These are phyloP conservation scores for Globisporangium apiculatum DNA, from an alignment of 352 stramenopile genomes.

Conservation along the genomic window DNA sequence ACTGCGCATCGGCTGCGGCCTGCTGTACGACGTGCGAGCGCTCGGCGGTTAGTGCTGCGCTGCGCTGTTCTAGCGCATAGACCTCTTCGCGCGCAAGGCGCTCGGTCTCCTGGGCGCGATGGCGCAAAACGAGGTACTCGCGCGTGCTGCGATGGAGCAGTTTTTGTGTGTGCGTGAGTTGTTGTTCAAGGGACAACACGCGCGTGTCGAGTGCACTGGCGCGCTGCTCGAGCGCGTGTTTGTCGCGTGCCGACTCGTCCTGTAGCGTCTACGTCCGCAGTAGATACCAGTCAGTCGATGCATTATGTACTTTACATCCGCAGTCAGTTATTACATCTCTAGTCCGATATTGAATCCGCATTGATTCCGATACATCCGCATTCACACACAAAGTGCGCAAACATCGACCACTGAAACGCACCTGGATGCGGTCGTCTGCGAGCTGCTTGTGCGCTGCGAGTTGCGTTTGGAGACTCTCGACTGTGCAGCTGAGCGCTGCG, in stretches of 20 bases:
- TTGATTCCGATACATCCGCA: too few species aligned
- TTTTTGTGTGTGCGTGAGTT: conserved; percentile 48
- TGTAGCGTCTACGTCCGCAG: conserved; percentile 26
- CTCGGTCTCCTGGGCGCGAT: conserved; percentile 58
- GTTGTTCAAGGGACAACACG: conserved; percentile 27
- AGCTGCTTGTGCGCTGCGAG: conserved; percentile 48
- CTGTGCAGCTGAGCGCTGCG: conserved; percentile 33
- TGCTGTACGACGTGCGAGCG: conserved; percentile 33
- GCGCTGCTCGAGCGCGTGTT: conserved; percentile 36
- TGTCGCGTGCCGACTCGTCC: conserved; percentile 50
- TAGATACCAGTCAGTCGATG: too few species aligned
- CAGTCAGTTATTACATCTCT: too few species aligned
- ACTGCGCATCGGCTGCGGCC: conserved; percentile 35
- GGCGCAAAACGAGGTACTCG: conserved; percentile 68
- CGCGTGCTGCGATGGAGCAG: conserved; percentile 65
- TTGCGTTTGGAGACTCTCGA: conserved; percentile 56
- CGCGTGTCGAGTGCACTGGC: conserved; percentile 30
- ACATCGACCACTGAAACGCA: conserved; percentile 9
- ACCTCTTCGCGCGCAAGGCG: conserved; percentile 56
- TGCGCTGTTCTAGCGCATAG: conserved; percentile 28
- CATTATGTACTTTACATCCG: not conserved
- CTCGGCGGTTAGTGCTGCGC: conserved; percentile 28
- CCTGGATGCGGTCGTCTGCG: conserved; percentile 50
- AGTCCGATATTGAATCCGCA: too few species aligned
- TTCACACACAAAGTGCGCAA: too few species aligned